These are phyloP conservation scores for Botrytis tulipae DNA, from an alignment of 2,329 filamentous ascomycete species.

Conservation along the genomic window DNA sequence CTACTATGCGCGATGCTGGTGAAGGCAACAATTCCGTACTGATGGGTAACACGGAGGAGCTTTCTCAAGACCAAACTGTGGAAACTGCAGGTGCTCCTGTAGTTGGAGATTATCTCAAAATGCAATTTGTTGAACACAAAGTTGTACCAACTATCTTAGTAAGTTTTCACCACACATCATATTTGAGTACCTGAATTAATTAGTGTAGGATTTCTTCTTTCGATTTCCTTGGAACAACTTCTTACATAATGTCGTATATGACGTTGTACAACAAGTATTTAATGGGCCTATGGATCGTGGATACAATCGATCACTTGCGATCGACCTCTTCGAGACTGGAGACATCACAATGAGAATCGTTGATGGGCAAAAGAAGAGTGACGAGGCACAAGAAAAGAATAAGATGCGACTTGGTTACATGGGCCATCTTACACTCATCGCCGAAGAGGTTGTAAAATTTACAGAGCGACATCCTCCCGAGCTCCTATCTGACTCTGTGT, in stretches of 20 bases:
- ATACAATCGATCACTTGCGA: constrained; percentile 83
- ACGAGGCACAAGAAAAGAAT: constrained; percentile 77
- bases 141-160: constrained; percentile 96
- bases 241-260: constrained; percentile 97
- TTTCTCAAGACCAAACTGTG: constrained; percentile 24
- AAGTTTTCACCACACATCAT: constrained; percentile 42
- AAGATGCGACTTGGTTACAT: constrained; percentile 97
- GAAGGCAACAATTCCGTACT: constrained; percentile 36
- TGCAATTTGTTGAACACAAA: constrained; percentile 90
- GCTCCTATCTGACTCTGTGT: constrained; percentile 75
- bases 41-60: constrained; percentile 35
- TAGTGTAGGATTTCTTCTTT: constrained; percentile 86
- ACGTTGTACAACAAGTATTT: constrained; percentile 98
- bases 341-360: constrained; percentile 90
- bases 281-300: constrained; percentile 97
- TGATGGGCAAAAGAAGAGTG: constrained; percentile 81
- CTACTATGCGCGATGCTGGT: constrained; percentile 38
- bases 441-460: constrained; percentile 98
- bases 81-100: constrained; percentile 54
- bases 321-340: constrained; percentile 89
- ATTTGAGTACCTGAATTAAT: constrained; percentile 25
- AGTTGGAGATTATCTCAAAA: constrained; percentile 92
- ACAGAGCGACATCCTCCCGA: constrained; percentile 91
- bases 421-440: constrained; percentile 95
- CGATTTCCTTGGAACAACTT: constrained; percentile 99